A percentile compares a stretch with the other conserved stretches of the same genome.
Conservation (phyloP, 2,329 filamentous ascomycete genomes). For the Blumeriella jaapii region DNA sequence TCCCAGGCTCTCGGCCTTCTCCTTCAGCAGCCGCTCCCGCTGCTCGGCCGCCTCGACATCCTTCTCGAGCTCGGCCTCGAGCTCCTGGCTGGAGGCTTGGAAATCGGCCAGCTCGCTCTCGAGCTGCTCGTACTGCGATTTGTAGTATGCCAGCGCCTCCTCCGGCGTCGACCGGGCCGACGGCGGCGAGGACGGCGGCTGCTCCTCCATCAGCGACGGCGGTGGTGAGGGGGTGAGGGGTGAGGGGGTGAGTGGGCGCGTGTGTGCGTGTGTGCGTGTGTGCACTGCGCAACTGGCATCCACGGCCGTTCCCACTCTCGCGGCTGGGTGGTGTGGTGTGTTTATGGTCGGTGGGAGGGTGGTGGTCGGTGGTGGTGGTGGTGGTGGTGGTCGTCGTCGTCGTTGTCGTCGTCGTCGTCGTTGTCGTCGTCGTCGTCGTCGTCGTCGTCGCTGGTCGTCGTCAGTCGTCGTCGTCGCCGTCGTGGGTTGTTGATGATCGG, state of each 20-base stretch:
- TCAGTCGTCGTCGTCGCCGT: no score
- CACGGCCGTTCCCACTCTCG: no score
- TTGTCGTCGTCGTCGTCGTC: no score
- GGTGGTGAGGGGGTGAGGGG: slow-evolving; percentile 10
- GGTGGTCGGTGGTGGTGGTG: no score
- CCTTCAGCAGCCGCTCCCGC: slow-evolving; percentile 71
- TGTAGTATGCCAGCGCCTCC: slow-evolving; percentile 87
- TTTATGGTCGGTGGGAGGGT: no score
- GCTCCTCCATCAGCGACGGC: slow-evolving; percentile 26
- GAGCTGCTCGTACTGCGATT: slow-evolving; percentile 85
- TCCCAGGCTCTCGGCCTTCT: slow-evolving; percentile 72
- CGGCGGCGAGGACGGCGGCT: slow-evolving; percentile 52
- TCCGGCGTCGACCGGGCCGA: slow-evolving; percentile 44
- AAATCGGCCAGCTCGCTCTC: slow-evolving; percentile 90
- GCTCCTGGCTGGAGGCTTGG: slow-evolving; percentile 82
- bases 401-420: no score
- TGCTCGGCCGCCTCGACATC: slow-evolving; percentile 94
- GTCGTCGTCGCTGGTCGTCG: no score
- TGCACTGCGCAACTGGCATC: no score
- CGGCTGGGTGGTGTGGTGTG: slow-evolving; percentile 14
- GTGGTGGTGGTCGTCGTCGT: no score
- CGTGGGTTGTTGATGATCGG: no score
- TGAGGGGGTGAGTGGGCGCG: slow-evolving; percentile 8
- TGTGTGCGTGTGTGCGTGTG: slow-evolving; percentile 15
- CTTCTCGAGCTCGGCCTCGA: slow-evolving; percentile 90